phyloP scores from a whole-genome alignment of 1,284 basidiomycete genomes.

The Marasmius oreades region DNA sequence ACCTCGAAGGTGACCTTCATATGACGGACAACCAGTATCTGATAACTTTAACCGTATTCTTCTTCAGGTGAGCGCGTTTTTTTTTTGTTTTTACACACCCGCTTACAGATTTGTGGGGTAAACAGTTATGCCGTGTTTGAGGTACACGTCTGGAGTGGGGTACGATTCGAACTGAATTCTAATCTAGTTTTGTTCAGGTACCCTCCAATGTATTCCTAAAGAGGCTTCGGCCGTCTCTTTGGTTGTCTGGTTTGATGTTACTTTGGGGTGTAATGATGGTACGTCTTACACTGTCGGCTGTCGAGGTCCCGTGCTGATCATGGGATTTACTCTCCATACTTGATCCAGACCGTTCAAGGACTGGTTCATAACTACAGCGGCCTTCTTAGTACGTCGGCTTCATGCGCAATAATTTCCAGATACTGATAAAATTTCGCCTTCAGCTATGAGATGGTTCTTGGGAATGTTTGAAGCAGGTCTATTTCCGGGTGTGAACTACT shows the following conservation, averaged over 20 bases:
- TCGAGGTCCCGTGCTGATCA: too few relatives aligned
- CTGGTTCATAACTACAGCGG: conserved; percentile 61
- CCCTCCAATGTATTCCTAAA: conserved; percentile 71
- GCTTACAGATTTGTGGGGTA: too few relatives aligned
- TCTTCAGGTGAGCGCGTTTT: conserved; percentile 51
- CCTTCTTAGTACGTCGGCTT: conserved; percentile 47
- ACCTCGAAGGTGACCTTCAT: conserved; percentile 49
- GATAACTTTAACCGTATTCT: conserved; percentile 57
- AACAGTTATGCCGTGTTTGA: conserved; percentile 61
- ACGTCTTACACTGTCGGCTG: conserved; percentile 11
- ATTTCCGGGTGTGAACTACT: conserved; percentile 68
- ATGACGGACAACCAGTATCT: conserved; percentile 64
- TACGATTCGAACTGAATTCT: not conserved
- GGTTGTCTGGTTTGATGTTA: conserved; percentile 62
- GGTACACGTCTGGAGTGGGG: conserved; percentile 22
- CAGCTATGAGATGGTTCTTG: conserved; percentile 63
- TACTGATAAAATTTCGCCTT: conserved; percentile 4
- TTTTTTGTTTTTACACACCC: not conserved
- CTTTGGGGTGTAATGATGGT: conserved; percentile 75
- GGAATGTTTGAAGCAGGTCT: conserved; percentile 72
- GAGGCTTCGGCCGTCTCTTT: conserved; percentile 49
- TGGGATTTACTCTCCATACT: too few relatives aligned
- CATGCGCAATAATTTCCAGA: not conserved
- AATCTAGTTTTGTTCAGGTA: conserved; percentile 32
- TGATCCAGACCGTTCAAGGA: conserved; percentile 71